phyloP scores from a whole-genome alignment of 2,329 filamentous ascomycete genomes.

The Aspergillus ochraceoroseus region DNA sequence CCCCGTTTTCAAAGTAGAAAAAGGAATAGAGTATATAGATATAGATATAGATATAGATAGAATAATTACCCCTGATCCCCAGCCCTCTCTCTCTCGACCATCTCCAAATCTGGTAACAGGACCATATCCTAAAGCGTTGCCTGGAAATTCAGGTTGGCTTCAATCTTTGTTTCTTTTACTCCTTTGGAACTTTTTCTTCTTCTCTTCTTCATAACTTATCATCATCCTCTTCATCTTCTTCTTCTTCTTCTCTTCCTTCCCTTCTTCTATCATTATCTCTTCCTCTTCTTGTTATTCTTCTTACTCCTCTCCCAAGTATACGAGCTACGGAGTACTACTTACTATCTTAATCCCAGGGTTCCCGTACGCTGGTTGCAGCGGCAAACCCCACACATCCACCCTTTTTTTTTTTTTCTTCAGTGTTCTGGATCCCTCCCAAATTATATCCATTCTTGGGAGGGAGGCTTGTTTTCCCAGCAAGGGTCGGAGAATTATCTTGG shows the following conservation, averaged over 20 bases:
- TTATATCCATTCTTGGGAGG: slow-evolving; percentile 11
- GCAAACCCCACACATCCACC: slow-evolving; percentile 24
- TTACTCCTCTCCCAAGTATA: slow-evolving; percentile 13
- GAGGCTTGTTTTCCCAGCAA: too few relatives aligned
- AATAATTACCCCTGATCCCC: background rate
- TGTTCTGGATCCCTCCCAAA: slow-evolving; percentile 13
- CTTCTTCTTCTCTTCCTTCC: slow-evolving; percentile 10
- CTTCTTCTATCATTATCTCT: slow-evolving; percentile 2
- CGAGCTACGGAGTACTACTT: too few relatives aligned
- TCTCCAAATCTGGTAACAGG: slow-evolving; percentile 2
- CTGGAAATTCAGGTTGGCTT: slow-evolving; percentile 15
- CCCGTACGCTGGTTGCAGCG: slow-evolving; percentile 33
- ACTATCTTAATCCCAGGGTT: too few relatives aligned
- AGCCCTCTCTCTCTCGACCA: background rate
- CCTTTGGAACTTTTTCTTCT: slow-evolving; percentile 1
- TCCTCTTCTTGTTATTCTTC: slow-evolving; percentile 1
- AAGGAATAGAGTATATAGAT: too few relatives aligned
- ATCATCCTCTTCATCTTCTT: background rate
- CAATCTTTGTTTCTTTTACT: background rate
- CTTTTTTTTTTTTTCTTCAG: slow-evolving; percentile 15
- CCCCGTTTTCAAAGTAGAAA: too few relatives aligned
- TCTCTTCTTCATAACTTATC: background rate
- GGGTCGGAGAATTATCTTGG: slow-evolving; percentile 13
- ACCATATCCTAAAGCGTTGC: slow-evolving; percentile 8
- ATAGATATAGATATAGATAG: too few relatives aligned